Base-by-base conservation (phyloP, 75 land plant genomes). In the Pinus albicaulis region DNA sequence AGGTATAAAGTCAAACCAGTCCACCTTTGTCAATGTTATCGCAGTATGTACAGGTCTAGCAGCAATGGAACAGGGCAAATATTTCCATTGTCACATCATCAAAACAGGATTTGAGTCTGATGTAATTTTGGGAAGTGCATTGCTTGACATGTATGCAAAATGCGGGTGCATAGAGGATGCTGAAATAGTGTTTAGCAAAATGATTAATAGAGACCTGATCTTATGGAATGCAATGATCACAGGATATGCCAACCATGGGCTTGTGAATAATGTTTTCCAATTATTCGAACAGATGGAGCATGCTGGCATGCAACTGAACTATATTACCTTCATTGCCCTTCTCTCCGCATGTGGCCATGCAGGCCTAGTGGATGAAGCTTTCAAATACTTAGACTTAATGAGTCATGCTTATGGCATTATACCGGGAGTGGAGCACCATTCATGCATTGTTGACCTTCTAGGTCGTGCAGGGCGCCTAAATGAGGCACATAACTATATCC, bases 1-100 rank as follows among this genome's bases (percentile, higher is more conserved):
- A 26, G 80, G 78, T 26, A 25, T 61, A 3, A 71, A 7, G 10
- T 87, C 85, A 6, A 82, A 85, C 66, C 77, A 80, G 66, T 77
- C 82, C 17, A 88, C 85, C 0, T 85, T 85, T 56, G 13, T 79
- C 10, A 74, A 76, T 71, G 69, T 87, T 48, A 72, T 87, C 22
- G 61, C 70, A 38, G 86, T 87, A 24, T 88, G 87, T 59, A 76
- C 77, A 6, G 56, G 44, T 56, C 22, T 86, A 56, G 76, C 69
- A 63, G 84, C 78, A 53, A 60, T 74, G 26, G 17, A 62, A 56
- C 23, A 78, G 26, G 93, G 93, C 36, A 77, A 78, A 59, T 79
- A 80, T 13, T 28, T 86, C 58, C 95, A 92, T 76, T 73, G 80
- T 71, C 77, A 81, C 55, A 60, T 65, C 0, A 63, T 86, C 10